Base-by-base conservation (phyloP, 2,329 filamentous ascomycete genomes). In the Furcasterigmium furcatum region DNA sequence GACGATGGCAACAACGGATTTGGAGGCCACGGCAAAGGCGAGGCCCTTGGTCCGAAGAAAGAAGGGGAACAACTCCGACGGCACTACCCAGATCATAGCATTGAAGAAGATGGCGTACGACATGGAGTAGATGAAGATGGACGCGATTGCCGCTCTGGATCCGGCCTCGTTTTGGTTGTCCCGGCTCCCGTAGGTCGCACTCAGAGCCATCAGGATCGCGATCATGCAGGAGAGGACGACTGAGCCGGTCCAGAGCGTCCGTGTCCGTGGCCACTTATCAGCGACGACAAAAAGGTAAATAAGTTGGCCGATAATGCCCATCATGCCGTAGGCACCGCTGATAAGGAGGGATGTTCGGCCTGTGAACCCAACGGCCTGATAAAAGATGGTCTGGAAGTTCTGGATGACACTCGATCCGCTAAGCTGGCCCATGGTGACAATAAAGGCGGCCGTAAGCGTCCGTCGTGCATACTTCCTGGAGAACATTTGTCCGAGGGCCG, bases 31-130 rank as follows among this genome's bases (percentile, higher is more conserved):
- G 1, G 57, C 61, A n/a, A 67, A 52, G 2, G 56, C 56, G 19
- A 60, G 50, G 18, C 61, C 61, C 16, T 58, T 58, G 5, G 59
- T 56, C 5, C 63, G 58, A 13, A 63, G n/a, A n/a, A n/a, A n/a
- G n/a, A n/a, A n/a, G n/a, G n/a, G n/a, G n/a, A 67, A 66, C 4
- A 63, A 38, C 42, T 67, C 64, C 0, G 58, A 57, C 1, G 61
- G 53, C 2, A 66, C 55, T 9, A 64, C 61, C 55, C 58, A 67
- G 13, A 65, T 50, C 24, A 57, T 64, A 9, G 59, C 56, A 48
- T 68, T 68, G 54, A 68, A 67, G 47, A 67, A 65, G 19, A 65
- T 46, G 6, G 64, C 64, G 48, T 65, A 68, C 9, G 51, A 53
- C 34, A 55, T 52, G 5, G 62, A 66, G 53, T 63, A 67, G 13